These are phyloP conservation scores for Bruguiera sexangula DNA, from an alignment of 345 rosid species.

Conservation along the genomic window DNA sequence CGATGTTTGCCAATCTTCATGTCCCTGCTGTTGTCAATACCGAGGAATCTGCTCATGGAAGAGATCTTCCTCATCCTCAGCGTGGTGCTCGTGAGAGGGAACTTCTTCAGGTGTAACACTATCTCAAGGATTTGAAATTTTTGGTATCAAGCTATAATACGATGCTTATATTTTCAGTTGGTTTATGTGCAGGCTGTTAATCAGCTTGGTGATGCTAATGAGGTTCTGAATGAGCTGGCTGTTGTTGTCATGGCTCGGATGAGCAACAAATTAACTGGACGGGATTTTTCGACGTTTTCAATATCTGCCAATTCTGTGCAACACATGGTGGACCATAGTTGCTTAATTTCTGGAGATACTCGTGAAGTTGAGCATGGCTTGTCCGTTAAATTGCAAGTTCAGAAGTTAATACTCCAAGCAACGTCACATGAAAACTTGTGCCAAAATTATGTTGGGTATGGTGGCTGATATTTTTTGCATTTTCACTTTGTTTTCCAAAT, in stretches of 20 bases:
- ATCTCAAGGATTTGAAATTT: background rate
- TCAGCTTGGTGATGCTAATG: slow-evolving; percentile 97
- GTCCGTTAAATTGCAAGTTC: slow-evolving; percentile 93
- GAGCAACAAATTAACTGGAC: slow-evolving; percentile 93
- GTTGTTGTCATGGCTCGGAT: slow-evolving; percentile 93
- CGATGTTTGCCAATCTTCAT: slow-evolving; percentile 51
- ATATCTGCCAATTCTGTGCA: slow-evolving; percentile 43
- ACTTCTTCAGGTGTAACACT: slow-evolving; percentile 73
- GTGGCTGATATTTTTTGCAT: background rate
- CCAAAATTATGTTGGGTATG: slow-evolving; percentile 97
- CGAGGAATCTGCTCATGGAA: slow-evolving; percentile 55
- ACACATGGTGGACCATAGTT: slow-evolving; percentile 59
- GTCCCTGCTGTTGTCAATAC: slow-evolving; percentile 54
- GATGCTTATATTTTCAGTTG: slow-evolving; percentile 12
- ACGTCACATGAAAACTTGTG: slow-evolving; percentile 84
- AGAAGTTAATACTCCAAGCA: slow-evolving; percentile 86
- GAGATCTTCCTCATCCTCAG: slow-evolving; percentile 86
- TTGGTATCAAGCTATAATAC: background rate
- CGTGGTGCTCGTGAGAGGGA: slow-evolving; percentile 91
- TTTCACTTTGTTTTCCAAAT: background rate
- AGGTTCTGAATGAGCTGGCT: slow-evolving; percentile 89
- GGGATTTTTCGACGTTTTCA: slow-evolving; percentile 70
- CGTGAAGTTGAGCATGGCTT: slow-evolving; percentile 88
- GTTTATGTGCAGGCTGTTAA: slow-evolving; percentile 65
- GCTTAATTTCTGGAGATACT: slow-evolving; percentile 69